Evolutionary conservation across 352 stramenopile species (phyloP), one percentile per base, ranked within the genome.

Genomic region (Phytophthora niederhauseri): DNA sequence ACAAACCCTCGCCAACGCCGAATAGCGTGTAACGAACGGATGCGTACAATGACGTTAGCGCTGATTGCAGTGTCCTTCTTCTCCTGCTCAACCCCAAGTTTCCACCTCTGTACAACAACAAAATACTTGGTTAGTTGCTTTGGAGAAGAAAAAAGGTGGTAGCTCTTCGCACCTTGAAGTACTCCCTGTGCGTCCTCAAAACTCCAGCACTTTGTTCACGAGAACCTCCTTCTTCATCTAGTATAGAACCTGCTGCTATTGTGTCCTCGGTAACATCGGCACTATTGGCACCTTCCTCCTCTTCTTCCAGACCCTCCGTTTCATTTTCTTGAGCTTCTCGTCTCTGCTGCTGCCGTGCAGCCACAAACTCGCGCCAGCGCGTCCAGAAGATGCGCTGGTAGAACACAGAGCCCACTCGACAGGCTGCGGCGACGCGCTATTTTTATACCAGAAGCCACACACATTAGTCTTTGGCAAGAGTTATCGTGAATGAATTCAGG

Each of bases 331-430:
- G 45, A 22, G 12, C 3, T 11, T 8, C 17, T 20, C 17, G 41
- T 51, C 45, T 34, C 22, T 22, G 48, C 22, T 69, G 48, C 19
- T 22, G 53, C 30, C 38, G 68, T 24, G 54, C 9, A 2, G 3
- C n/a, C 22, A 73, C 48, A 63, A 66, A 60, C 15, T 53, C 60
- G 46, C 45, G 53, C 81, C 81, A 89, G 53, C 69, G 65, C 7
- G 56, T 43, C 74, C 75, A 82, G 24, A 76, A 82, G 0, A 76
- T 30, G 19, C 75, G 72, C 54, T 81, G 73, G 50, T 67, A 80
- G 46, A 89, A 84, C 24, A 43, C 34, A 6, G 81, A 71, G 22
- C 81, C 81, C 5, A 87, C 70, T 1, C 68, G 77, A 65, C 81
- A 89, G 4, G 81, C 78, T 30, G 68, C 58, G 7, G 79, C 70